These are phyloP conservation scores for Blastobotrys robertii DNA, from an alignment of 805 yeast species.

Conservation along the genomic window DNA sequence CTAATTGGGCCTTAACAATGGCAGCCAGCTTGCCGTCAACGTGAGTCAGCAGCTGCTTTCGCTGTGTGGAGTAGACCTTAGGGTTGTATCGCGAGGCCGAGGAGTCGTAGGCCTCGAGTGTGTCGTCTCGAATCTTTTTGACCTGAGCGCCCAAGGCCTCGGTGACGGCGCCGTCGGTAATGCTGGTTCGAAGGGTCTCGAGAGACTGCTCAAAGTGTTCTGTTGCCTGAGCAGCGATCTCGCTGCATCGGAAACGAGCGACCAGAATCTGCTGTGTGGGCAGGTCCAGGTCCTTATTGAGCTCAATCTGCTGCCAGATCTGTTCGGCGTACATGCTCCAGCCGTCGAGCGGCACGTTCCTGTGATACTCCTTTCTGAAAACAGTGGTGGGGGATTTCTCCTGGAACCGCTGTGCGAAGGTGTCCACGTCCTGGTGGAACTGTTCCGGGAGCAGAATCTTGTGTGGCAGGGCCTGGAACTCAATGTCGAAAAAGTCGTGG, in stretches of 20 bases:
- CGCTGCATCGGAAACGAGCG: conserved; percentile 91
- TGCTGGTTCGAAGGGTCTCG: conserved; percentile 16
- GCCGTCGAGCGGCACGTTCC: conserved; percentile 86
- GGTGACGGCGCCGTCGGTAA: conserved; percentile 8
- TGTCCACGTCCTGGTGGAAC: conserved; percentile 50
- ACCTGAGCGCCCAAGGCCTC: conserved; percentile 35
- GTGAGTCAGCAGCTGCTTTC: conserved; percentile 37
- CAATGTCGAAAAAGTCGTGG: conserved; percentile 73
- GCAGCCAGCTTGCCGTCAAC: conserved; percentile 37
- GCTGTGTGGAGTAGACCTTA: conserved; percentile 57
- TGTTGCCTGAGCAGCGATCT: conserved; percentile 52
- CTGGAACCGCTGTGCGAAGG: conserved; percentile 55
- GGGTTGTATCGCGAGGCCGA: conserved; percentile 68
- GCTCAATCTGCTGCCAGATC: conserved; percentile 91
- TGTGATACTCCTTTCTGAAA: conserved; percentile 67
- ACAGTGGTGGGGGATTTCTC: conserved; percentile 38
- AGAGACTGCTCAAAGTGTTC: conserved; percentile 32
- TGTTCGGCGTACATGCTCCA: conserved; percentile 88
- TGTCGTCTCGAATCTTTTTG: conserved; percentile 34
- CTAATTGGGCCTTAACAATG: conserved; percentile 36
- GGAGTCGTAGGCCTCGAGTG: conserved; percentile 49
- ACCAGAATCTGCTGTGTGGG: conserved; percentile 96
- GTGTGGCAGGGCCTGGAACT: conserved; percentile 75
- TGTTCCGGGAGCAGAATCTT: conserved; percentile 70
- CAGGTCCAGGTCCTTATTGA: conserved; percentile 85